These are phyloP conservation scores for Lactarius hengduanensis DNA, from an alignment of 768 basidiomycete species.

Conservation along the genomic window DNA sequence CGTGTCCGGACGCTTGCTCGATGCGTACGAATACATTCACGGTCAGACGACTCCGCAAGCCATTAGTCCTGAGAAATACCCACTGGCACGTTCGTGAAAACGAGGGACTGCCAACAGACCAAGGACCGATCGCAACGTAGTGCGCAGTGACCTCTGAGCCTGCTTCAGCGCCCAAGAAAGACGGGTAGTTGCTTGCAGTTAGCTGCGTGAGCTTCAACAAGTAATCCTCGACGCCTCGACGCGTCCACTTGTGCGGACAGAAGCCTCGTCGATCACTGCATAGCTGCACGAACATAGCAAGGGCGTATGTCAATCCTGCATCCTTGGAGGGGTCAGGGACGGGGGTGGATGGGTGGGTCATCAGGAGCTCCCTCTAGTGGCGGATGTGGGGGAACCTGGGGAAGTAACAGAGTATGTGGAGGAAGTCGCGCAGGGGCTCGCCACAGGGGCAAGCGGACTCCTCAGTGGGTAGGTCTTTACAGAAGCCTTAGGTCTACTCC, in stretches of 20 bases:
- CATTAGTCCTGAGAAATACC: slow-evolving; percentile 10
- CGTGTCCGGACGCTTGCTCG: slow-evolving; percentile 62
- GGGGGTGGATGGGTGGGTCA: too few species aligned
- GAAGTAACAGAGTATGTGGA: too few species aligned
- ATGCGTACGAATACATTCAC: slow-evolving; percentile 65
- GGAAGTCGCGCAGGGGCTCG: too few species aligned
- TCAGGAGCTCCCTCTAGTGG: too few species aligned
- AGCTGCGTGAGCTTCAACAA: slow-evolving; percentile 52
- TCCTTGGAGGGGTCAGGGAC: too few species aligned
- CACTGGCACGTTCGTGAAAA: slow-evolving; percentile 45
- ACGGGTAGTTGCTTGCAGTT: slow-evolving; percentile 52
- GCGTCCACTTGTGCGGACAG: slow-evolving; percentile 32
- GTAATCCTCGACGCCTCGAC: slow-evolving; percentile 49
- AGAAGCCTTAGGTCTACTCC: too few species aligned
- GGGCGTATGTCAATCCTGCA: too few species aligned
- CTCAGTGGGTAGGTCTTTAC: too few species aligned
- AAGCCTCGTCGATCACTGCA: slow-evolving; percentile 37
- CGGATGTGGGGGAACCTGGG: too few species aligned
- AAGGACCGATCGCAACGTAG: slow-evolving; percentile 45
- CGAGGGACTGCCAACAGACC: slow-evolving; percentile 44
- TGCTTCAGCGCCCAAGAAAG: slow-evolving; percentile 56
- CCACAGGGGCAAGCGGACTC: too few species aligned
- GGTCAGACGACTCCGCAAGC: slow-evolving; percentile 17
- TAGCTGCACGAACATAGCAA: background rate
- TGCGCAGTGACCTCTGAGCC: slow-evolving; percentile 53